phyloP scores from a whole-genome alignment of 2,329 filamentous ascomycete species.

The Didymella exigua region DNA sequence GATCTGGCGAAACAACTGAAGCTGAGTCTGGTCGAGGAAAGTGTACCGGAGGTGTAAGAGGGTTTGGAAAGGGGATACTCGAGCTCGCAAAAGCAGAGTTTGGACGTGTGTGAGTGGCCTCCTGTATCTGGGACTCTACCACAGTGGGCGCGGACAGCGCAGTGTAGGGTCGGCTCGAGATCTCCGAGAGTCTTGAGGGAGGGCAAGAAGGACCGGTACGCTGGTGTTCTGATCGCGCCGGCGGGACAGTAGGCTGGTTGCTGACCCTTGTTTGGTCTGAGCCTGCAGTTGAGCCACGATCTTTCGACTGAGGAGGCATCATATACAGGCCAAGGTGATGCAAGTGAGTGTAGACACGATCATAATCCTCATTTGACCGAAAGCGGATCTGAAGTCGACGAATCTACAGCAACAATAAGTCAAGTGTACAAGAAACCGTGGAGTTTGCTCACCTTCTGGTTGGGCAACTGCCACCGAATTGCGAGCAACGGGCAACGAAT shows the following conservation, averaged over 20 bases:
- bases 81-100: constrained; percentile 22
- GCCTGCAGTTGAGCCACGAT: constrained; percentile 17
- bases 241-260: not conserved
- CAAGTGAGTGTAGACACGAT: constrained; percentile 41
- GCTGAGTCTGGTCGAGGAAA: constrained; percentile 35
- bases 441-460: constrained; percentile 39
- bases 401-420: constrained; percentile 39
- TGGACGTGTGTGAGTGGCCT: constrained; percentile 22
- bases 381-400: constrained; percentile 55
- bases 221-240: constrained; percentile 1
- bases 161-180: constrained; percentile 32
- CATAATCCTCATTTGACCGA: constrained; percentile 46
- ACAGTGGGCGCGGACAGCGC: constrained; percentile 20
- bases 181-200: constrained; percentile 34
- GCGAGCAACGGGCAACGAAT: constrained; percentile 49
- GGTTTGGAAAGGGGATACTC: constrained; percentile 6
- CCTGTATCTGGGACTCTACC: constrained; percentile 16
- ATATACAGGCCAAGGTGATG: constrained; percentile 42
- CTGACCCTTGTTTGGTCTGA: constrained; percentile 1
- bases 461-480: constrained; percentile 48
- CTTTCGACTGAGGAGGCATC: constrained; percentile 21
- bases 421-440: not conserved
- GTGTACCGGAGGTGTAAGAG: constrained; percentile 34
- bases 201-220: constrained; percentile 31
- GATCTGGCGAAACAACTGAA: constrained; percentile 2